Base-by-base conservation (phyloP, 495 filamentous ascomycete species). In the Neurospora sp. region DNA sequence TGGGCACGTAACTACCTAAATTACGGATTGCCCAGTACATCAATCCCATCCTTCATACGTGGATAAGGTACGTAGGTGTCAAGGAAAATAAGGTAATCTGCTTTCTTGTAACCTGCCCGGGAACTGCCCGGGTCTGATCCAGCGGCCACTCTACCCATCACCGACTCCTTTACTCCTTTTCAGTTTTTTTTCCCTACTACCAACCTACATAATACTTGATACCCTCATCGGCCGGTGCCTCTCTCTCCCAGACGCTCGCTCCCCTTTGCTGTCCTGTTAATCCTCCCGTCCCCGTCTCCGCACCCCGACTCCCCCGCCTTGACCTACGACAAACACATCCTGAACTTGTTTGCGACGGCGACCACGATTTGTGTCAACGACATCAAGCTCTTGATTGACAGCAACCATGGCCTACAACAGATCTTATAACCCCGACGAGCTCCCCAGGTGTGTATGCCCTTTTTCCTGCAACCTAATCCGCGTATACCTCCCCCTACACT, bases 401-500 rank as follows among this genome's bases (percentile, higher is more conserved):
- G 69, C 70, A 75, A 82, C 74, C 35, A 99, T 98, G 96, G 96
- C 96, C 39, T 98, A 99, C 87, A 97, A 96, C 80, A 89, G 90
- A 77, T 87, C 88, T 53, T 94, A 92, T 83, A 98, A 99, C 78
- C 95, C 95, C n/a, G 96, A 99, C 84, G 93, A 94, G 82, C 89
- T 99, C 73, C 96, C 96, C 81, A 93, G 94, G 91, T 97, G 85
- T 89, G 94, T 90, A 27, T 20, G 47, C 37, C 38, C 53, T 35
- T 65, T 31, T 65, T 8, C 53, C 27, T 18, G 53, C 53, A 14
- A 37, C 27, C 10, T 65, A 18, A 8, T 16, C 53, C 53, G n/a
- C 53, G 70, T 73, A 70, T 27, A 69, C 71, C 68, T 47, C 68
- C 74, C 76, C 75, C 72, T 72, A 73, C 75, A 59, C 73, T 75